phyloP scores from a whole-genome alignment of 2,329 filamentous ascomycete genomes.

The Metarhizium robertsii region DNA sequence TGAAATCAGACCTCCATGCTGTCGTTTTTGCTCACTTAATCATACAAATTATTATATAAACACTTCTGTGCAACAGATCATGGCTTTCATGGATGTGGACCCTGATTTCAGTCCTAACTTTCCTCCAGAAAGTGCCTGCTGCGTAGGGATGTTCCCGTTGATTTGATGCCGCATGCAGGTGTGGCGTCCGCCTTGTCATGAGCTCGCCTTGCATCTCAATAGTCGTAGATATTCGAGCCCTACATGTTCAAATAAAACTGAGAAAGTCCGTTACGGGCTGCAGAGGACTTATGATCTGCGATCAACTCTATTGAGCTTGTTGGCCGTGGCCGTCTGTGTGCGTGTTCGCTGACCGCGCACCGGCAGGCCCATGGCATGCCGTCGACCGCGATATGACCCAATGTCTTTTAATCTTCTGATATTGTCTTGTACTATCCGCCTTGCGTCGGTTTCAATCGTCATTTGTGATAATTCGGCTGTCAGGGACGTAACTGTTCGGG shows the following conservation, averaged over 20 bases:
- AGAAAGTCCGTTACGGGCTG: not conserved
- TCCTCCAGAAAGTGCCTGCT: not conserved
- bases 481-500: constrained; percentile 70
- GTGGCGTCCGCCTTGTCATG: not conserved
- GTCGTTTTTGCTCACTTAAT: constrained; percentile 12
- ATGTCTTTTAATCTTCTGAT: constrained; percentile 83
- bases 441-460: constrained; percentile 87
- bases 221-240: not conserved
- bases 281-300: constrained; percentile 15
- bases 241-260: not conserved
- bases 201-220: not conserved
- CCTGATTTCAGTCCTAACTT: not conserved
- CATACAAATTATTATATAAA: constrained; percentile 19
- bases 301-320: constrained; percentile 52
- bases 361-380: constrained; percentile 88
- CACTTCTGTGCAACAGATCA: constrained; percentile 18
- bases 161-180: not conserved
- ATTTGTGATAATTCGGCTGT: constrained; percentile 80
- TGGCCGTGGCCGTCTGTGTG: constrained; percentile 55
- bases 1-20: not conserved
- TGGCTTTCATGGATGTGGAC: not conserved
- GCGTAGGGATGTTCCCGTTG: not conserved
- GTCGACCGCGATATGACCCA: constrained; percentile 76
- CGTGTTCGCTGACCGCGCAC: constrained; percentile 85
- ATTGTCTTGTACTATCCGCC: constrained; percentile 70